Evolutionary conservation across 371 early-diverging fungal species (phyloP).

Genomic region (Apophysomyces trapeziformis): DNA sequence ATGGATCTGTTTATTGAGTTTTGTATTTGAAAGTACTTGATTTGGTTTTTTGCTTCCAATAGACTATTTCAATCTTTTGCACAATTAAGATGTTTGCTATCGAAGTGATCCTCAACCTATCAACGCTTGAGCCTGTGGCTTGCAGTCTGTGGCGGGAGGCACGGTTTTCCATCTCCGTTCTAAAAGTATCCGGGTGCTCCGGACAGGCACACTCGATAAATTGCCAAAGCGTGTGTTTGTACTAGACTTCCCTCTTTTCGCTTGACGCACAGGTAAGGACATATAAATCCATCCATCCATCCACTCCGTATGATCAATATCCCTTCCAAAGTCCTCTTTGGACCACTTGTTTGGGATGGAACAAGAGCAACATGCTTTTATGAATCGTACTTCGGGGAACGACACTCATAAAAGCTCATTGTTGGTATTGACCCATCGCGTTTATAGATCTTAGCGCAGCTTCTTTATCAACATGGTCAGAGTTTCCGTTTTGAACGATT

Average conservation of each 20-base stretch:
- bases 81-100: too few relatives aligned
- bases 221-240: background rate
- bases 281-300: conserved; percentile 7
- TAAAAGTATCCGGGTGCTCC: background rate
- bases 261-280: conserved; percentile 10
- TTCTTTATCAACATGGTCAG: conserved; percentile 38
- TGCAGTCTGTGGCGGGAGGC: too few relatives aligned
- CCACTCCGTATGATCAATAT: conserved; percentile 2
- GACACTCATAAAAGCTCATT: conserved; percentile 8
- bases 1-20: too few relatives aligned
- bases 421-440: conserved; percentile 2
- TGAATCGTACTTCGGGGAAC: conserved; percentile 3
- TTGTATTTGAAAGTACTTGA: too few relatives aligned
- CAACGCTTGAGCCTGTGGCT: too few relatives aligned
- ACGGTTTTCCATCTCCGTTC: background rate
- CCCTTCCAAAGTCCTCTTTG: background rate
- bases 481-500: conserved; percentile 79
- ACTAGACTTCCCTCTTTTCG: conserved; percentile 5
- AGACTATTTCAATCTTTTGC: too few relatives aligned
- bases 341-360: conserved; percentile 1
- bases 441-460: conserved; percentile 11
- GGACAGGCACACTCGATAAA: background rate
- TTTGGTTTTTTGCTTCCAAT: too few relatives aligned
- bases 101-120: too few relatives aligned
- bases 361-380: conserved; percentile 8